Conservation (phyloP, 148 eudicot species). For the Heliamphora exappendiculata region DNA sequence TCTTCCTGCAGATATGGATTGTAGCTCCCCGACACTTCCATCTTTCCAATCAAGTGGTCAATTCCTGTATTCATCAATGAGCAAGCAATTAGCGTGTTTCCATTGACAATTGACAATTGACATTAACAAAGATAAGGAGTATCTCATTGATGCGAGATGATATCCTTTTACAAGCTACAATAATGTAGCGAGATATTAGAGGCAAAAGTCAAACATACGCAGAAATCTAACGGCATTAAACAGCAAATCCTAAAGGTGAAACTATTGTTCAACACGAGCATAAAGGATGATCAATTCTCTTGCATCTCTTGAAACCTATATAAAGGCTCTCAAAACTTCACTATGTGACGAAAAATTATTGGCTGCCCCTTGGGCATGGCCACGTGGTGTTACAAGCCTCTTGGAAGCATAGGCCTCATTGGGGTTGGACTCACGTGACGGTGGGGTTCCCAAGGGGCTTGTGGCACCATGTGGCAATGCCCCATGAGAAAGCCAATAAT, state of each 20-base stretch:
- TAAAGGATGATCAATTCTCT: not conserved
- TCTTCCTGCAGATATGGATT: conserved; percentile 41
- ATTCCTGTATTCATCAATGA: conserved; percentile 38
- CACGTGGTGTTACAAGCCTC: too few relatives aligned
- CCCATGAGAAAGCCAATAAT: too few relatives aligned
- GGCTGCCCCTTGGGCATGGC: too few relatives aligned
- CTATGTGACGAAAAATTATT: too few relatives aligned
- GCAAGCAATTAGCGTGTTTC: not conserved
- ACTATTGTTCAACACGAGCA: not conserved
- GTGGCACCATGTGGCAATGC: too few relatives aligned
- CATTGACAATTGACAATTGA: not conserved
- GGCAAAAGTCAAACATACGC: not conserved
- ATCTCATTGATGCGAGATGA: not conserved
- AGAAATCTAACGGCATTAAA: not conserved
- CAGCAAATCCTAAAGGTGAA: not conserved
- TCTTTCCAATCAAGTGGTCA: conserved; percentile 58
- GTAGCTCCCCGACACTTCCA: conserved; percentile 55
- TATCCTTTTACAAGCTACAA: not conserved
- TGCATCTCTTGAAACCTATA: not conserved
- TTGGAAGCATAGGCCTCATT: too few relatives aligned
- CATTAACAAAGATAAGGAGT: not conserved
- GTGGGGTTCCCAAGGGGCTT: too few relatives aligned
- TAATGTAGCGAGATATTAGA: not conserved
- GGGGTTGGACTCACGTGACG: too few relatives aligned
- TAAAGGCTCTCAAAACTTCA: not conserved